phyloP scores from a whole-genome alignment of 176 grass and related monocot genomes.

The Juncus effusus region DNA sequence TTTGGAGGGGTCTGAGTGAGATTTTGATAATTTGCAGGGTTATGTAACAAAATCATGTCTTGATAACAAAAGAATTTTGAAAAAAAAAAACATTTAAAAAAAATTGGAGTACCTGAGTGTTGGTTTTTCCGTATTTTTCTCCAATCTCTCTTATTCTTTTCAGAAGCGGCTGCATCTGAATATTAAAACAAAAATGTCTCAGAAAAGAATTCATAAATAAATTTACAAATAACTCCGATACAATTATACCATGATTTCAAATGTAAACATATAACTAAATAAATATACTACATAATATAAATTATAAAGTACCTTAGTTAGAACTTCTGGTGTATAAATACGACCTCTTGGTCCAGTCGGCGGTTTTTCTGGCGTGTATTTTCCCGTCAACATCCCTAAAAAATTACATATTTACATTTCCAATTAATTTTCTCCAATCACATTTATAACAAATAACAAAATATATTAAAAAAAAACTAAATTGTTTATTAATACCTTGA shows the following conservation, averaged over 20 bases:
- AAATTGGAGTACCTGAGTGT: conserved; percentile 71
- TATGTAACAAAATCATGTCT: too few species aligned
- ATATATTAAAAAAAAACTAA: too few species aligned
- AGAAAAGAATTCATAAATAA: too few species aligned
- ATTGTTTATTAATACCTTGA: conserved; percentile 37
- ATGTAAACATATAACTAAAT: not conserved
- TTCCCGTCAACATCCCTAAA: conserved; percentile 63
- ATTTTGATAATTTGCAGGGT: too few species aligned
- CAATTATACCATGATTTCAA: not conserved
- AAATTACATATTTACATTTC: not conserved
- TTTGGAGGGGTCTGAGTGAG: too few species aligned
- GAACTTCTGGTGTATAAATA: conserved; percentile 61
- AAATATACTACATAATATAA: conserved; percentile 30
- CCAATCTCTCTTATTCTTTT: conserved; percentile 80
- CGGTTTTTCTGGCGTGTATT: conserved; percentile 64
- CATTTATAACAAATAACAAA: too few species aligned
- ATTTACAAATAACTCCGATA: too few species aligned
- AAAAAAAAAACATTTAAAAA: too few species aligned
- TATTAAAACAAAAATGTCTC: conserved; percentile 5
- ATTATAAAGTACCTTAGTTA: conserved; percentile 45
- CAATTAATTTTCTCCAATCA: not conserved
- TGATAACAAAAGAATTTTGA: not conserved
- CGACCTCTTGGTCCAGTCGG: conserved; percentile 55
- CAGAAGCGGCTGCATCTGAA: conserved; percentile 83
- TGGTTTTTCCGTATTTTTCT: conserved; percentile 61